Evolutionary conservation across 2,329 filamentous ascomycete species (phyloP).

Genomic region (Trichoderma koningii): DNA sequence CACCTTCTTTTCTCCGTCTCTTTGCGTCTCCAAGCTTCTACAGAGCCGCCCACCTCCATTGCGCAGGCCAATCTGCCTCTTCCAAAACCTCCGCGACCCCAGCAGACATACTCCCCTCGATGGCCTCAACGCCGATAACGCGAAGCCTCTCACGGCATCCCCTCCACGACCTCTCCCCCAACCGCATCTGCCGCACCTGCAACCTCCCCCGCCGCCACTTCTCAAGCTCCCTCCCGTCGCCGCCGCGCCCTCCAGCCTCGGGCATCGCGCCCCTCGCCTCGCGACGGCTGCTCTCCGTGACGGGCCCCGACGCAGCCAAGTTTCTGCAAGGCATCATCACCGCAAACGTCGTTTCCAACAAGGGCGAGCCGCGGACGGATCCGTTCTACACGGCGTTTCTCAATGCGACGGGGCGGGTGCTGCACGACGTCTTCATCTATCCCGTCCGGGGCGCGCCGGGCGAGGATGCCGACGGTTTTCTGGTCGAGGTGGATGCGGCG

Average conservation of each 20-base stretch:
- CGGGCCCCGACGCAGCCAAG: slow-evolving; percentile 75
- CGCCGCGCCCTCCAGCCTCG: slow-evolving; percentile 48
- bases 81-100: background rate
- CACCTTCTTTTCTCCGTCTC: background rate
- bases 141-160: slow-evolving; percentile 33
- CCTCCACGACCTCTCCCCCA: slow-evolving; percentile 26
- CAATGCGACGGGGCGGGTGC: slow-evolving; percentile 78
- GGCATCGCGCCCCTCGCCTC: slow-evolving; percentile 63
- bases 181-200: slow-evolving; percentile 38
- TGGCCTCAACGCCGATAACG: slow-evolving; percentile 27
- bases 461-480: slow-evolving; percentile 47
- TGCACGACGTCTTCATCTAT: slow-evolving; percentile 92
- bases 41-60: background rate
- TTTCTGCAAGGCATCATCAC: slow-evolving; percentile 91
- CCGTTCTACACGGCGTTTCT: slow-evolving; percentile 83
- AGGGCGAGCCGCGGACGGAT: slow-evolving; percentile 42
- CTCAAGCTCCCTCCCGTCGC: slow-evolving; percentile 35
- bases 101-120: background rate
- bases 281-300: slow-evolving; percentile 76
- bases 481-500: slow-evolving; percentile 79
- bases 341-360: slow-evolving; percentile 48
- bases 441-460: slow-evolving; percentile 48
- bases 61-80: background rate
- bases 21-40: background rate
- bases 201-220: slow-evolving; percentile 40